Evolutionary conservation across 108 stramenopile species (phyloP).

Genomic region (Fragilaria crotonensis): DNA sequence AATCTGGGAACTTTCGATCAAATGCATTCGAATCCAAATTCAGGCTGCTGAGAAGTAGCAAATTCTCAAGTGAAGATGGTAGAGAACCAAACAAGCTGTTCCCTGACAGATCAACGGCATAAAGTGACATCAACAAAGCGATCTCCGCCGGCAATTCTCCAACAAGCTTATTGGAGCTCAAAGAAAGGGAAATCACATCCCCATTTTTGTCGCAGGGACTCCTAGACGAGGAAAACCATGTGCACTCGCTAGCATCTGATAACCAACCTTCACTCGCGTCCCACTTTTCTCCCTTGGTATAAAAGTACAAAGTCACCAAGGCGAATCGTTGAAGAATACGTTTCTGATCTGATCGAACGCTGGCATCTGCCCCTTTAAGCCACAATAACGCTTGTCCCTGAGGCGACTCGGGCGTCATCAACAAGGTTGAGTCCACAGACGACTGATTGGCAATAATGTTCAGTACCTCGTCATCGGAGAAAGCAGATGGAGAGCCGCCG

Average conservation of each 20-base stretch:
- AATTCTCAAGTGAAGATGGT: not conserved
- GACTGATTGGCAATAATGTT: not conserved
- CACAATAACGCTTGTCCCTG: not conserved
- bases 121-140: not conserved
- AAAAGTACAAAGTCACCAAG: slow-evolving; percentile 29
- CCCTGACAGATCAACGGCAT: not conserved
- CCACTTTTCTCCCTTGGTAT: slow-evolving; percentile 35
- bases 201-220: not conserved
- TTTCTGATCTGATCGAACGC: not conserved
- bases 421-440: not conserved
- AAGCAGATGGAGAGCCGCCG: no score
- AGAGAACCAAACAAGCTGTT: not conserved
- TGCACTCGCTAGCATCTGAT: slow-evolving; percentile 22
- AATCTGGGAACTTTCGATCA: not conserved
- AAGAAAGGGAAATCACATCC: not conserved
- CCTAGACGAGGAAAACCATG: slow-evolving; percentile 14
- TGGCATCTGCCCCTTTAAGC: not conserved
- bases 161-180: not conserved
- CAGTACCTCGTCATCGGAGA: not conserved
- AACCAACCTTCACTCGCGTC: slow-evolving; percentile 20
- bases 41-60: not conserved
- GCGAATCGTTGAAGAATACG: slow-evolving; percentile 30
- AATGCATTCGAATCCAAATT: not conserved
- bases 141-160: not conserved
- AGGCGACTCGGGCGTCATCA: not conserved